Evolutionary conservation across 1,139 yeast species (phyloP).

Genomic region (Taiozyma onychis): DNA sequence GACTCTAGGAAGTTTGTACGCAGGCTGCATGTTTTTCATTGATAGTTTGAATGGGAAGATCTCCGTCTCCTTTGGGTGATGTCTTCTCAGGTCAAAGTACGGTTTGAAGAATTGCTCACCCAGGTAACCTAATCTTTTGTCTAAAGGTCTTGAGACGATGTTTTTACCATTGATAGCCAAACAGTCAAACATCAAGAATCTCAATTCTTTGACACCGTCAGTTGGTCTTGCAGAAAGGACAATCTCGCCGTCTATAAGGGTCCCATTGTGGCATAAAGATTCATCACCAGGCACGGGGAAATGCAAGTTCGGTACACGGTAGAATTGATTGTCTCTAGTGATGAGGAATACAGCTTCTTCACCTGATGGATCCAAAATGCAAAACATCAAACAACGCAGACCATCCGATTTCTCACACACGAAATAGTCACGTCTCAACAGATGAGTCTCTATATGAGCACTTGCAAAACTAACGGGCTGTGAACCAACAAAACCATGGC

Average conservation of each 20-base stretch:
- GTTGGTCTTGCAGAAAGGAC: conserved; percentile 46
- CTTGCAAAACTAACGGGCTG: conserved; percentile 92
- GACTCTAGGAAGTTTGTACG: conserved; percentile 76
- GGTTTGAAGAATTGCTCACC: conserved; percentile 82
- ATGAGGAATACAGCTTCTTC: conserved; percentile 75
- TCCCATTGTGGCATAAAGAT: conserved; percentile 70
- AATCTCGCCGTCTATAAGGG: conserved; percentile 89
- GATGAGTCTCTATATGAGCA: conserved; percentile 58
- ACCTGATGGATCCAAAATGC: conserved; percentile 66
- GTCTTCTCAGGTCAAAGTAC: conserved; percentile 59
- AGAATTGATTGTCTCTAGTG: conserved; percentile 85
- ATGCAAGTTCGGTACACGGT: conserved; percentile 74
- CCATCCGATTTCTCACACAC: conserved; percentile 98
- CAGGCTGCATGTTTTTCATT: conserved; percentile 80
- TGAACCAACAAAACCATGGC: conserved; percentile 68
- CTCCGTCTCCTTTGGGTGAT: conserved; percentile 66
- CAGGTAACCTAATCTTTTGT: conserved; percentile 81
- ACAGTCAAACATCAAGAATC: conserved; percentile 89
- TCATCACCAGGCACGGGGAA: conserved; percentile 65
- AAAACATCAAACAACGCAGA: conserved; percentile 66
- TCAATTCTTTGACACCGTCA: conserved; percentile 53
- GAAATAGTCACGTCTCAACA: conserved; percentile 63
- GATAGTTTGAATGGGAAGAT: conserved; percentile 83
- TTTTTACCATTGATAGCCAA: conserved; percentile 74
- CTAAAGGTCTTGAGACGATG: conserved; percentile 63